Base-by-base conservation (phyloP, 2,329 filamentous ascomycete genomes). In the Hypoxylon sp. region DNA sequence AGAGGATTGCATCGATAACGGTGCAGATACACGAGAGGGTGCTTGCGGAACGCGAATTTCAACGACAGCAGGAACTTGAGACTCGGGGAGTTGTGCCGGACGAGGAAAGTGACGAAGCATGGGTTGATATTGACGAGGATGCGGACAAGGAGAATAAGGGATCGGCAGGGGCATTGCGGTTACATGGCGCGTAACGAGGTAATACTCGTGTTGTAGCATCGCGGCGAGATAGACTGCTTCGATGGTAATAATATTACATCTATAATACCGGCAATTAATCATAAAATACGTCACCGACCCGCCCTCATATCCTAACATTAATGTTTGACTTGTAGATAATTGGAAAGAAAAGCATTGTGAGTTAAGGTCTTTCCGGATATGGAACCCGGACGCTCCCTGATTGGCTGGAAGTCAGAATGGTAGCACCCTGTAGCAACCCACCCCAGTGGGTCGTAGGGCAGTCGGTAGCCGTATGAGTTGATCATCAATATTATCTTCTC, bases 101-200 rank as follows among this genome's bases (percentile, higher is more conserved):
- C 9, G 8, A 22, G 39, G 39, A 44, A 44, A 11, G 39, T 2
- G 54, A 47, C 1, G 42, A 33, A 3, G 26, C 19, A 9, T 46
- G 39, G 54, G 39, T 22, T 11, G 54, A 56, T n/a, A 13, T 33
- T 14, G 54, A 56, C 3, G 54, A 56, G n/a, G 39, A 35, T 31
- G 35, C 29, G 3, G 39, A 46, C 33, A 55, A 55, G 17, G 53
- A 55, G 53, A 55, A 55, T n/a, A 9, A 14, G 35, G 22, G 29
- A 11, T 19, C 33, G 8, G 3, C 13, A 37, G 35, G 35, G 35
- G n/a, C 13, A 13, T 37, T 37, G 5, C 39, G n/a, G 39, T 22
- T 22, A 10, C 39, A 11, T 44, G 17, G 39, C n/a, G 39, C 9
- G 10, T 44, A 22, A 44, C 39, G 17, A 19, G 17, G 17, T 11